Base-by-base conservation (phyloP, 495 filamentous ascomycete genomes). In the Aspergillus kassunensis region DNA sequence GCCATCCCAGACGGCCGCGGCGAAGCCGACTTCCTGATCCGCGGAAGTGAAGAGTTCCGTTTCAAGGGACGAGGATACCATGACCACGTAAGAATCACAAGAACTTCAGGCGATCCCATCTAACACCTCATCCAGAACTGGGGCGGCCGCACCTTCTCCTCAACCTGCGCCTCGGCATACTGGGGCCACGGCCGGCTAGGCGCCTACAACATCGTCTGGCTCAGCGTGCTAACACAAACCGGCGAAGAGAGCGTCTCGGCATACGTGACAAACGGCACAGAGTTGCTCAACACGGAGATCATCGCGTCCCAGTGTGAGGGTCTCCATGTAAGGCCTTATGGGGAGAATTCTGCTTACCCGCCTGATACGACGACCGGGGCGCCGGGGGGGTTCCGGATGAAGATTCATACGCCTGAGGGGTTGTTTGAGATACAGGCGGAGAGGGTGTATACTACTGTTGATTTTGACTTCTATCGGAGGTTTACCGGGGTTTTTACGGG, bases 111-210 rank as follows among this genome's bases (percentile, higher is more conserved):
- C 2, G 2, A n/a, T n/a, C n/a, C n/a, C n/a, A n/a, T 11, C 5
- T 41, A 41, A 41, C 21, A 18, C 18, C 0, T 19, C 2, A 8
- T 12, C 18, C 6, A 48, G 44, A 48, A 48, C 44, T 48, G n/a
- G 7, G 30, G 44, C 16, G 20, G 34, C 30, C 44, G 20, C 4
- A 7, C 5, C 24, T 48, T 48, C 19, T 29, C 44, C 5, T 0
- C 24, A 9, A n/a, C 10, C 23, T 15, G 13, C 18, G 18, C 18
- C 44, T 48, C 27, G 2, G 24, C 24, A 19, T 48, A 48, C 44
- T 48, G 44, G 44, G 44, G 44, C 44, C 44, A 48, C 16, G 31
- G 44, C 44, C 44, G 44, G 30, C 2, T 48, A 1, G 30, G 44
- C 4, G 44, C 35, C 4, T 48, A 36, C 30, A 23, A 12, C 10